Percentiles rank a stretch among this genome's conserved stretches.
These are phyloP conservation scores for Xylariaceae sp. DNA, from an alignment of 2,329 filamentous ascomycete species.

Conservation along the genomic window DNA sequence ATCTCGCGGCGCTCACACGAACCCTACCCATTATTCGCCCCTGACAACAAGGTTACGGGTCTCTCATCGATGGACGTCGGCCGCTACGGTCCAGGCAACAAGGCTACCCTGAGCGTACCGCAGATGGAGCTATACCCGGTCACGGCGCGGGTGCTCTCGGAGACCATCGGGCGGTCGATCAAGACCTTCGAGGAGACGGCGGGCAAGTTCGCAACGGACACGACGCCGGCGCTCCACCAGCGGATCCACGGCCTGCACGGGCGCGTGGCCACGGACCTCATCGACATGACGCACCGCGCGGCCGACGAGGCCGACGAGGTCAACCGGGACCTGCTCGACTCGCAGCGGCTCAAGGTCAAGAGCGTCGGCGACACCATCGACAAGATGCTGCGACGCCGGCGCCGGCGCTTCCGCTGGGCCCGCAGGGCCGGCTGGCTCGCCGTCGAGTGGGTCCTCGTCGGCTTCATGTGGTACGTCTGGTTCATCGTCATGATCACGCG, in stretches of 20 bases:
- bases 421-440: conserved; percentile 76
- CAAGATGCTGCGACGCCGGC: conserved; percentile 71
- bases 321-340: conserved; percentile 72
- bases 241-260: conserved; percentile 52
- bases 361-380: conserved; percentile 78
- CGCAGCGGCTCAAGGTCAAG: conserved; percentile 79
- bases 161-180: conserved; percentile 50
- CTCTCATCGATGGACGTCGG: conserved; percentile 49
- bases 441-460: conserved; percentile 86
- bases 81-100: no score
- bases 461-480: conserved; percentile 95
- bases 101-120: conserved; percentile 39
- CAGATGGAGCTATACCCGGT: conserved; percentile 53
- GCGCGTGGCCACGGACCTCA: conserved; percentile 56
- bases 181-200: conserved; percentile 63
- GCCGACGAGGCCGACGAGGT: conserved; percentile 82
- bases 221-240: conserved; percentile 55
- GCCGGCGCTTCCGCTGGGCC: conserved; percentile 71
- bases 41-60: conserved; percentile 27
- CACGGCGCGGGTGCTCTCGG: conserved; percentile 54
- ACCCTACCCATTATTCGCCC: conserved; percentile 42
- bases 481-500: conserved; percentile 79
- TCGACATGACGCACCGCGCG: conserved; percentile 64
- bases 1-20: conserved; percentile 68
- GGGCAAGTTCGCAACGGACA: conserved; percentile 59